A percentile compares a stretch with the other conserved stretches of the same genome.
Evolutionary conservation across 768 basidiomycete genomes (phyloP).

Genomic region (Pleurotus pulmonarius): DNA sequence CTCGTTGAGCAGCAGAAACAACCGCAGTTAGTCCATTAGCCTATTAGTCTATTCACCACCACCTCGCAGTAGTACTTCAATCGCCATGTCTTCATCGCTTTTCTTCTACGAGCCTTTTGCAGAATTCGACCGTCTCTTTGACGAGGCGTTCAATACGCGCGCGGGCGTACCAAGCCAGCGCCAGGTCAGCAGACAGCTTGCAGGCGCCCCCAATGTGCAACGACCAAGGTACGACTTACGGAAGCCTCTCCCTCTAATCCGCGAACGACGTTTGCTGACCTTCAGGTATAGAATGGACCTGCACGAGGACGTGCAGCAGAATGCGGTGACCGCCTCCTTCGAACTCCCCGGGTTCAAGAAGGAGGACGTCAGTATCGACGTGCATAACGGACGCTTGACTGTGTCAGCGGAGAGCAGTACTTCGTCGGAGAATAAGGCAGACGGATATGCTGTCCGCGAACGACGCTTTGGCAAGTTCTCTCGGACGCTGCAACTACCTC

Average conservation of each 20-base stretch:
- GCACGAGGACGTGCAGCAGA: constrained; percentile 43
- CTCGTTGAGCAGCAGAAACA: too few species aligned
- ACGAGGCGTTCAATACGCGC: constrained; percentile 23
- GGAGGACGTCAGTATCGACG: constrained; percentile 50
- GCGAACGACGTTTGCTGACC: not conserved
- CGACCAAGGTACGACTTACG: constrained; percentile 4
- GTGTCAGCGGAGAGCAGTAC: constrained; percentile 47
- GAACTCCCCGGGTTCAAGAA: constrained; percentile 57
- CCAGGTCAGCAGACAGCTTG: not conserved
- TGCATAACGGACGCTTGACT: constrained; percentile 47
- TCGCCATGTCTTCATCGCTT: constrained; percentile 21
- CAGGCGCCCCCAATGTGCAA: not conserved
- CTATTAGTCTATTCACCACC: too few species aligned
- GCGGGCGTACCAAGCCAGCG: not conserved
- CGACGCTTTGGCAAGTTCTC: constrained; percentile 44
- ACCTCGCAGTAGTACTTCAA: not conserved
- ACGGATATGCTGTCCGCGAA: constrained; percentile 46
- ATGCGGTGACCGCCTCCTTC: constrained; percentile 55
- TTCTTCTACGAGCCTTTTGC: constrained; percentile 41
- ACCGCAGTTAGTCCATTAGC: too few species aligned
- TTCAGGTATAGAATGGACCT: constrained; percentile 45
- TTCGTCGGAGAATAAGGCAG: constrained; percentile 31
- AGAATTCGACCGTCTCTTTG: constrained; percentile 43
- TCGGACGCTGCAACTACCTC: constrained; percentile 48
- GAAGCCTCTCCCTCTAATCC: not conserved